Percentiles rank a stretch among this genome's conserved stretches.
phyloP scores from a whole-genome alignment of 78 protist species.

The Emiliania huxleyi region DNA sequence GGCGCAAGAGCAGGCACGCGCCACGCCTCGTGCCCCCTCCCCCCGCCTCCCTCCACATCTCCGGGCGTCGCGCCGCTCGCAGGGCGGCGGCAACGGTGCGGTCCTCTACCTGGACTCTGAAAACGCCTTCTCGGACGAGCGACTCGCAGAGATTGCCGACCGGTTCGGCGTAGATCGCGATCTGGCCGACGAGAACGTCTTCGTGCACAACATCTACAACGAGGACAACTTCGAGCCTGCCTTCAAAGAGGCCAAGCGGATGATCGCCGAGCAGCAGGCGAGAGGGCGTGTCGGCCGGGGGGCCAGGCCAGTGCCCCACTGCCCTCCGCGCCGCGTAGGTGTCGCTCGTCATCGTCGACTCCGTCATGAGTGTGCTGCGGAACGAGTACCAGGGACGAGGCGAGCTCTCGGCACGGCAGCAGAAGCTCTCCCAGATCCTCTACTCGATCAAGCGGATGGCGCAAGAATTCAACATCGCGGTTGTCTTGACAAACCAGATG shows the following conservation, averaged over 20 bases:
- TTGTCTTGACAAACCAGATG: conserved; percentile 95
- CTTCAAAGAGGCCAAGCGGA: background rate
- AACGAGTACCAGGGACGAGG: conserved; percentile 96
- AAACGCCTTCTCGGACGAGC: conserved; percentile 96
- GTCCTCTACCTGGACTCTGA: conserved; percentile 97
- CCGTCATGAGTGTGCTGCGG: conserved; percentile 90
- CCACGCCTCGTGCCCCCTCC: background rate
- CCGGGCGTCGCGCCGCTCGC: too few relatives aligned
- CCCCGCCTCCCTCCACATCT: background rate
- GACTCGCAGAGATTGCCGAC: conserved; percentile 87
- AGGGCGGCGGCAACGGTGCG: conserved; percentile 96
- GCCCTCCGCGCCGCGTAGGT: too few relatives aligned
- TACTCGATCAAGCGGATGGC: conserved; percentile 85
- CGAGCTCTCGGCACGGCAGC: conserved; percentile 92
- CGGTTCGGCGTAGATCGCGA: conserved; percentile 35
- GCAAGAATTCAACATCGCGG: conserved; percentile 93
- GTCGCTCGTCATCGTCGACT: conserved; percentile 84
- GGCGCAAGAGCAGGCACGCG: background rate
- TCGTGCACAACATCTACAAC: background rate
- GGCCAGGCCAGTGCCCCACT: too few relatives aligned
- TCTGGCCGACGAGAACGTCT: background rate
- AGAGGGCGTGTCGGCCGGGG: too few relatives aligned
- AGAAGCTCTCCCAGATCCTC: conserved; percentile 87
- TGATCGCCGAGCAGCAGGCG: background rate
- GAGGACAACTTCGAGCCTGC: background rate